These are phyloP conservation scores for Nicotiana rustica DNA, from an alignment of 305 asterid species.

Conservation along the genomic window DNA sequence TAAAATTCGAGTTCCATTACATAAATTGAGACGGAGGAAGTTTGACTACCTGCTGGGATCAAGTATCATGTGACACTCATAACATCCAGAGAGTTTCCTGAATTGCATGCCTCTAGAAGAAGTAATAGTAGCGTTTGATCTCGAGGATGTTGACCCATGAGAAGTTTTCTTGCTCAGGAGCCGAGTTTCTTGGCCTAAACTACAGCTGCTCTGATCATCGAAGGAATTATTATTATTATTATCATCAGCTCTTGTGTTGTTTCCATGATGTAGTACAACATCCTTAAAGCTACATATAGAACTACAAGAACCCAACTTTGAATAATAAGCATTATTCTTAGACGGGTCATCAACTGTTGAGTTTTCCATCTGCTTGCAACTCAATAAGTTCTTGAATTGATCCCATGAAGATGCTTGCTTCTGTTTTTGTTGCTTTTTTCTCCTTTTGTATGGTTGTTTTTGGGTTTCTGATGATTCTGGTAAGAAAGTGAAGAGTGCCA, in stretches of 20 bases:
- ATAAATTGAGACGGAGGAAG: too few species aligned
- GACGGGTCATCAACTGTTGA: constrained; percentile 71
- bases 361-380: constrained; percentile 67
- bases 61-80: constrained; percentile 81
- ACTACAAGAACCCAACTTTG: constrained; percentile 53
- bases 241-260: constrained; percentile 45
- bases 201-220: constrained; percentile 47
- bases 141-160: constrained; percentile 47
- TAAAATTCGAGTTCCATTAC: too few species aligned
- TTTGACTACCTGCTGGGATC: constrained; percentile 70
- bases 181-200: constrained; percentile 61
- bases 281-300: constrained; percentile 64
- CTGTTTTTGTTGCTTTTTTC: constrained; percentile 40
- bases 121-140: constrained; percentile 44
- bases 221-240: constrained; percentile 60
- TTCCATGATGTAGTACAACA: constrained; percentile 50
- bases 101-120: constrained; percentile 71
- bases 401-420: constrained; percentile 72
- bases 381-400: constrained; percentile 75
- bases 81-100: constrained; percentile 86
- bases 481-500: constrained; percentile 67
- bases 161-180: constrained; percentile 53
- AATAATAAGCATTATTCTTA: constrained; percentile 23
- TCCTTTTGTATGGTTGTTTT: constrained; percentile 52
- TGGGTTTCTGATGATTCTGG: constrained; percentile 49